These are phyloP conservation scores for Leptosphaerulina australis DNA, from an alignment of 2,329 filamentous ascomycete genomes.

Conservation along the genomic window DNA sequence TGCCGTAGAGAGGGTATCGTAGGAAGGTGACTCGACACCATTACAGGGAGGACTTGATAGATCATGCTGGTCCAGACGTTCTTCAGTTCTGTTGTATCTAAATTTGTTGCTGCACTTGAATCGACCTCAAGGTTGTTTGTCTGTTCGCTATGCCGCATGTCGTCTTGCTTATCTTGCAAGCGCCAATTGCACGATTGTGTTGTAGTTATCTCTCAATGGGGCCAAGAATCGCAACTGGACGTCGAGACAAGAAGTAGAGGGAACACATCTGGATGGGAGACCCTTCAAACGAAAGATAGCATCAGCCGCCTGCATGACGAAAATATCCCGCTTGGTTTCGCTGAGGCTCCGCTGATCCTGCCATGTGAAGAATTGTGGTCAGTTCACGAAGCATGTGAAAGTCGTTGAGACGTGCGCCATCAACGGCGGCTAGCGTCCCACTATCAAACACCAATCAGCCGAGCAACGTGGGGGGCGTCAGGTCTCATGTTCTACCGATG, in stretches of 20 bases:
- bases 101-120: constrained; percentile 14
- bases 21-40: constrained; percentile 60
- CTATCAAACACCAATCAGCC: constrained; percentile 25
- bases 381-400: constrained; percentile 32
- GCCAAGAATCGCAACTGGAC: constrained; percentile 16
- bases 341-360: constrained; percentile 6
- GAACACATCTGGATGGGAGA: constrained; percentile 1
- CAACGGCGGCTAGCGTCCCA: constrained; percentile 25
- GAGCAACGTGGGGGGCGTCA: constrained; percentile 21
- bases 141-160: constrained; percentile 15
- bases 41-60: constrained; percentile 60
- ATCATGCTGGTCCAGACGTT: constrained; percentile 52
- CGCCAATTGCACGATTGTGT: constrained; percentile 9
- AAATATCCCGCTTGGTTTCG: constrained; percentile 18
- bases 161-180: constrained; percentile 22
- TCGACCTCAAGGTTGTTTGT: constrained; percentile 3
- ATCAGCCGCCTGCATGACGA: constrained; percentile 15
- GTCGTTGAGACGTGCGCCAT: constrained; percentile 20
- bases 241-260: background rate
- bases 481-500: background rate
- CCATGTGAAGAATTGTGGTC: constrained; percentile 12
- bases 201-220: constrained; percentile 3
- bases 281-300: background rate
- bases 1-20: constrained; percentile 57
- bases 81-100: constrained; percentile 20